Conservation (phyloP, 2,329 filamentous ascomycete species). For the Talaromyces rugulosus region DNA sequence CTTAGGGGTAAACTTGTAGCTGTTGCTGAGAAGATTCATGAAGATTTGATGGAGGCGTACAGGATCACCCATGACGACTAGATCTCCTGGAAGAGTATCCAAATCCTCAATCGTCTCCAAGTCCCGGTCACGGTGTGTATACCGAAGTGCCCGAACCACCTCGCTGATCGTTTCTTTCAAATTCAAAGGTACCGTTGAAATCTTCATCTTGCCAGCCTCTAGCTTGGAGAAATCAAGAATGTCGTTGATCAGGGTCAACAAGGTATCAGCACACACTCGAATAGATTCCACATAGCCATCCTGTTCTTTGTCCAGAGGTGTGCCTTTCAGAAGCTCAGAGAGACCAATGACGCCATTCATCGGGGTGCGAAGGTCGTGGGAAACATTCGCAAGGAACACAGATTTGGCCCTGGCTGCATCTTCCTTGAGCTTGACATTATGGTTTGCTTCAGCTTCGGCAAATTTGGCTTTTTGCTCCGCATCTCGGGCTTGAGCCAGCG, state of each 20-base stretch:
- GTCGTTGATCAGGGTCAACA: slow-evolving; percentile 86
- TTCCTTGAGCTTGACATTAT: slow-evolving; percentile 63
- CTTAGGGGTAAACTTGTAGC: slow-evolving; percentile 86
- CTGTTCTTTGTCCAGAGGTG: slow-evolving; percentile 53
- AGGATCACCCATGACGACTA: slow-evolving; percentile 78
- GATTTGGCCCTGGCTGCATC: slow-evolving; percentile 74
- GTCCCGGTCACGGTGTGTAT: slow-evolving; percentile 59
- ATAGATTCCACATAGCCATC: slow-evolving; percentile 61
- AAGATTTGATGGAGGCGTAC: slow-evolving; percentile 76
- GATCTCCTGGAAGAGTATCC: slow-evolving; percentile 52
- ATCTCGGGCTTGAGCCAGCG: slow-evolving; percentile 57
- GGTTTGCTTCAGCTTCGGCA: slow-evolving; percentile 60
- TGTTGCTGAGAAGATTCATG: slow-evolving; percentile 82
- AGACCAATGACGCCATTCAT: slow-evolving; percentile 89
- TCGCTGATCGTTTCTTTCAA: slow-evolving; percentile 64
- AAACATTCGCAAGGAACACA: slow-evolving; percentile 93
- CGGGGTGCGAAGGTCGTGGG: slow-evolving; percentile 81
- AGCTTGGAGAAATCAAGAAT: slow-evolving; percentile 86
- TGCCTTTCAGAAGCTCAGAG: slow-evolving; percentile 59
- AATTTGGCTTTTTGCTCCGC: slow-evolving; percentile 62
- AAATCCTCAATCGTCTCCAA: slow-evolving; percentile 62
- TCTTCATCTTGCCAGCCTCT: slow-evolving; percentile 82
- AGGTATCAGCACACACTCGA: slow-evolving; percentile 64
- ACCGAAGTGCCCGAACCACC: slow-evolving; percentile 59
- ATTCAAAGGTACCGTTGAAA: slow-evolving; percentile 78